Percentiles rank a stretch among this genome's conserved stretches.
Evolutionary conservation across 768 basidiomycete species (phyloP).

Genomic region (Mycena vitilis): DNA sequence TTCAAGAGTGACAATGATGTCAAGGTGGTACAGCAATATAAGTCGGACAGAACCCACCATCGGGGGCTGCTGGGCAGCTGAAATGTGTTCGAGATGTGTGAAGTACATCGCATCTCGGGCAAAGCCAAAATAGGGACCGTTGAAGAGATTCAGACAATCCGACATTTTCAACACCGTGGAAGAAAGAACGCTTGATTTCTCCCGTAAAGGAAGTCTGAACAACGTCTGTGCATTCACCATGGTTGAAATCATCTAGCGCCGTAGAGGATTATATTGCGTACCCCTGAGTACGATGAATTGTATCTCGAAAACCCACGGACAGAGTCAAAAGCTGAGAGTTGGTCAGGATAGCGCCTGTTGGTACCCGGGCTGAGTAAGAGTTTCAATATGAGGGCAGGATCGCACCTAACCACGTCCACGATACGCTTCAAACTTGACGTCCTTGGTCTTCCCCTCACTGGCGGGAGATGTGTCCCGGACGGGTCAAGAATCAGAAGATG

Average conservation of each 20-base stretch:
- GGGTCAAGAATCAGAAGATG: slow-evolving; percentile 44
- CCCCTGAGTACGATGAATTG: slow-evolving; percentile 19
- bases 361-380: no score
- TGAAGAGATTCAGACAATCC: slow-evolving; percentile 32
- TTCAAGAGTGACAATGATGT: background rate
- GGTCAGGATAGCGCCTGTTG: slow-evolving; percentile 35
- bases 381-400: background rate
- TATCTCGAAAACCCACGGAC: slow-evolving; percentile 33
- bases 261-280: background rate
- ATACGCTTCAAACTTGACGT: slow-evolving; percentile 23
- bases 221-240: slow-evolving; percentile 31
- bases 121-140: slow-evolving; percentile 27
- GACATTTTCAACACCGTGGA: slow-evolving; percentile 15
- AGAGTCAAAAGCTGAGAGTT: slow-evolving; percentile 30
- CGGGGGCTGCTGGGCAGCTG: slow-evolving; percentile 12
- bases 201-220: slow-evolving; percentile 37
- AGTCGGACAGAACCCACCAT: slow-evolving; percentile 15
- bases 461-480: slow-evolving; percentile 38
- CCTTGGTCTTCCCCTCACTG: slow-evolving; percentile 22
- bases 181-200: slow-evolving; percentile 23
- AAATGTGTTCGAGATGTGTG: slow-evolving; percentile 28
- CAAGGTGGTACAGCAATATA: background rate
- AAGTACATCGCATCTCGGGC: slow-evolving; percentile 33
- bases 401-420: slow-evolving; percentile 23
- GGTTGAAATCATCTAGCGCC: background rate